Percentiles rank a stretch among this genome's conserved stretches.
phyloP scores from a whole-genome alignment of 2,329 filamentous ascomycete species.

The Epichloe gansuensis region DNA sequence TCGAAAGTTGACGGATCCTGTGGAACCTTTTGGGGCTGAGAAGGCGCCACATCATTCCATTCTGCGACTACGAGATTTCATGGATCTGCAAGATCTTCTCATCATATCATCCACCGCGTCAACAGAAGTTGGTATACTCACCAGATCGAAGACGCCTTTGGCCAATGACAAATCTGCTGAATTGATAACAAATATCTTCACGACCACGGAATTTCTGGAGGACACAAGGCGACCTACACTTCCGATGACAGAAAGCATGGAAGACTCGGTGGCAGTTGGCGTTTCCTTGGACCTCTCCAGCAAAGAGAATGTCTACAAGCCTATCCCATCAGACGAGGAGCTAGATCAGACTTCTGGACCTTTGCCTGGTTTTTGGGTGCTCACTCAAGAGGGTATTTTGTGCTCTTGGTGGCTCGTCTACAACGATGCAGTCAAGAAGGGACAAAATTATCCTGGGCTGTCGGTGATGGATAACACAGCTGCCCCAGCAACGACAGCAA shows the following conservation, averaged over 20 bases:
- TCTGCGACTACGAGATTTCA: slow-evolving; percentile 64
- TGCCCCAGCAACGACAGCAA: slow-evolving; percentile 16
- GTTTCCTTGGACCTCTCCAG: slow-evolving; percentile 72
- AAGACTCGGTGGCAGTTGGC: slow-evolving; percentile 67
- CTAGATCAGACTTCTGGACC: slow-evolving; percentile 68
- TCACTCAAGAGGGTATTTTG: slow-evolving; percentile 82
- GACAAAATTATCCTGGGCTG: slow-evolving; percentile 61
- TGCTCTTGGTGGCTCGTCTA: slow-evolving; percentile 88
- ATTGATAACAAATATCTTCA: slow-evolving; percentile 54
- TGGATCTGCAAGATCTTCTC: slow-evolving; percentile 67
- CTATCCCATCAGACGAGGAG: slow-evolving; percentile 63
- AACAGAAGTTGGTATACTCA: slow-evolving; percentile 66
- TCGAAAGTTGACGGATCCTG: slow-evolving; percentile 62
- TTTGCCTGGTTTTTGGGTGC: slow-evolving; percentile 67
- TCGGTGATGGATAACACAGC: slow-evolving; percentile 30
- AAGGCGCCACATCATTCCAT: slow-evolving; percentile 65
- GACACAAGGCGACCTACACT: slow-evolving; percentile 65
- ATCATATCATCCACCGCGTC: slow-evolving; percentile 72
- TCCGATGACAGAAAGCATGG: slow-evolving; percentile 48
- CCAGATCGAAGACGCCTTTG: slow-evolving; percentile 56
- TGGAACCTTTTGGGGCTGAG: slow-evolving; percentile 55
- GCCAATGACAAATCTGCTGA: slow-evolving; percentile 46
- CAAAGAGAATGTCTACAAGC: slow-evolving; percentile 63
- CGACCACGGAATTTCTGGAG: slow-evolving; percentile 56
- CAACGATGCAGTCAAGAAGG: slow-evolving; percentile 66